Conservation (phyloP, 768 basidiomycete genomes). For the Hirschioporus abietinus region DNA sequence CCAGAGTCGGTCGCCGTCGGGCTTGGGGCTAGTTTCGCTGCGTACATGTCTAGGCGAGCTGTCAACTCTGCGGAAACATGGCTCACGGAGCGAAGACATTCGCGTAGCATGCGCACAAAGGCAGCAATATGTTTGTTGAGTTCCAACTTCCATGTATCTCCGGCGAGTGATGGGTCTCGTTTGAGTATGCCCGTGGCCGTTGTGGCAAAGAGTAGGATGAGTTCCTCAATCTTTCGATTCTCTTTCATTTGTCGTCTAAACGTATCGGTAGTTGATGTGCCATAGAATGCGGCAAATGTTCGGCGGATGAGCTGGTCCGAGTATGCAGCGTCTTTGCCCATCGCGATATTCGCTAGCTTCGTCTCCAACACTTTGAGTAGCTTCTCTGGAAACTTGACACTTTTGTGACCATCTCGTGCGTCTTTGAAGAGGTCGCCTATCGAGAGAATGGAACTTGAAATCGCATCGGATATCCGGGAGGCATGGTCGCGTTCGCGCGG, state of each 20-base stretch:
- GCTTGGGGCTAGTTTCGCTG: constrained; percentile 69
- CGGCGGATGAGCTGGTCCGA: constrained; percentile 85
- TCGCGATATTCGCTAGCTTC: constrained; percentile 86
- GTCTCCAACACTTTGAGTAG: constrained; percentile 86
- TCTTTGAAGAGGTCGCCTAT: constrained; percentile 82
- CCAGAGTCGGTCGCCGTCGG: constrained; percentile 49
- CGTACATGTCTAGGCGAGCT: constrained; percentile 77
- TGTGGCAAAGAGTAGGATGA: constrained; percentile 94
- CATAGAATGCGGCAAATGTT: constrained; percentile 90
- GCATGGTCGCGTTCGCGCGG: constrained; percentile 59
- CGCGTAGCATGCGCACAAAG: constrained; percentile 82
- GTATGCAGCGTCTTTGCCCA: constrained; percentile 87
- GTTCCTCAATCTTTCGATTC: constrained; percentile 94
- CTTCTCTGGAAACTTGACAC: constrained; percentile 92
- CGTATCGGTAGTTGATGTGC: constrained; percentile 76
- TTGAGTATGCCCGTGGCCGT: constrained; percentile 82
- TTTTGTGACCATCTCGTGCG: constrained; percentile 71
- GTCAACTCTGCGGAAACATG: constrained; percentile 83
- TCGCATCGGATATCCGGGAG: constrained; percentile 57
- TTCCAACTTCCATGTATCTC: constrained; percentile 90
- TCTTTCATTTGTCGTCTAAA: constrained; percentile 93
- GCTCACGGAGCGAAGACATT: constrained; percentile 65
- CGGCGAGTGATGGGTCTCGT: constrained; percentile 80
- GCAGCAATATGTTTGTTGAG: constrained; percentile 87
- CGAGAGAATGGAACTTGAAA: constrained; percentile 48